phyloP scores from a whole-genome alignment of 495 filamentous ascomycete genomes.

The Aspergillus sparsus region DNA sequence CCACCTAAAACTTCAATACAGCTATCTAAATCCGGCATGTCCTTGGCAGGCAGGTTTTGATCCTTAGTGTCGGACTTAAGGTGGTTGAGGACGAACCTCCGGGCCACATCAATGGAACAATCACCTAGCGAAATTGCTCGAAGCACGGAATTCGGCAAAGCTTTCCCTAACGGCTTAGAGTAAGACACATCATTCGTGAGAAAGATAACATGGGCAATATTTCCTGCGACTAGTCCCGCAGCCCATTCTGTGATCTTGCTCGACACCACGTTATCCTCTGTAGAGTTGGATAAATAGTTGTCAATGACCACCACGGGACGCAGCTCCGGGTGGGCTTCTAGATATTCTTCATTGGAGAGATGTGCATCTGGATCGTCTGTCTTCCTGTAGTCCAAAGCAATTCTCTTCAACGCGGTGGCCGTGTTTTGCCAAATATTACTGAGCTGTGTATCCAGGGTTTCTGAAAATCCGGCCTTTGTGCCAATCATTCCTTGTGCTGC shows the following conservation, averaged over 20 bases:
- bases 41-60: constrained; percentile 40
- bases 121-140: constrained; percentile 82
- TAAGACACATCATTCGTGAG: constrained; percentile 91
- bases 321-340: constrained; percentile 85
- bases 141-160: constrained; percentile 89
- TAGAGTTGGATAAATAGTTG: constrained; percentile 83
- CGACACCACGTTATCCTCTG: constrained; percentile 73
- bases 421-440: constrained; percentile 91
- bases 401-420: constrained; percentile 71
- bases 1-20: constrained; percentile 84
- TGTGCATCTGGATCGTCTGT: constrained; percentile 73
- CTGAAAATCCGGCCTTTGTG: constrained; percentile 91
- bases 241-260: constrained; percentile 94
- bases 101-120: constrained; percentile 80
- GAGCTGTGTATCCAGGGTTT: constrained; percentile 88
- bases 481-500: constrained; percentile 93
- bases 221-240: constrained; percentile 79
- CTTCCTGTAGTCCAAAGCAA: constrained; percentile 66
- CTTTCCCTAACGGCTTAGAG: constrained; percentile 82
- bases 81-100: constrained; percentile 85
- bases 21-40: constrained; percentile 69
- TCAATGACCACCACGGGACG: constrained; percentile 89
- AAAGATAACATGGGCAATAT: constrained; percentile 95
- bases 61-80: constrained; percentile 56
- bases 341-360: constrained; percentile 80